Evolutionary conservation across 768 basidiomycete genomes (phyloP).

Genomic region (Mycena polygramma): DNA sequence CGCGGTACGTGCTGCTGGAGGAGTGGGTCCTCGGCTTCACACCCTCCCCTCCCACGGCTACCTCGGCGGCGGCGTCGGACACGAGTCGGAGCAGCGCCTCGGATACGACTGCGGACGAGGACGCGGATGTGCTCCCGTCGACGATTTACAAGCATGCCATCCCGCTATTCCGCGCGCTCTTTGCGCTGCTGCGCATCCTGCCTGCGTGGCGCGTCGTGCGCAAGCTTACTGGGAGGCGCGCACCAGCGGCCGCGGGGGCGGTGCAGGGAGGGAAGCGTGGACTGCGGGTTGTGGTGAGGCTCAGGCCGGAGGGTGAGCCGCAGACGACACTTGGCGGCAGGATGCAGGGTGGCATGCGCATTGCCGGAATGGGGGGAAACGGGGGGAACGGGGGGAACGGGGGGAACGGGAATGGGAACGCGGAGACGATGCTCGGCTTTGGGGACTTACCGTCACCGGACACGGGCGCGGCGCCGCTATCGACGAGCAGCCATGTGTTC

Average conservation of each 20-base stretch:
- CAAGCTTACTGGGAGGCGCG: constrained; percentile 65
- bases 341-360: no score
- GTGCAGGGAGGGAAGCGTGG: background rate
- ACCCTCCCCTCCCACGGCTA: constrained; percentile 40
- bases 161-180: constrained; percentile 83
- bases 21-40: constrained; percentile 70
- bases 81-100: background rate
- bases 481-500: constrained; percentile 71
- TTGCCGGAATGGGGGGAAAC: background rate
- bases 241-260: no score
- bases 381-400: background rate
- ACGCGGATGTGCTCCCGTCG: constrained; percentile 69
- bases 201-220: constrained; percentile 82
- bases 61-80: constrained; percentile 28
- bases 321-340: no score
- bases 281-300: constrained; percentile 43
- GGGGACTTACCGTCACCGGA: constrained; percentile 56
- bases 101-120: background rate
- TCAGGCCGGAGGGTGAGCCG: constrained; percentile 34
- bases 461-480: constrained; percentile 51
- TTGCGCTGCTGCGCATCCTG: constrained; percentile 77
- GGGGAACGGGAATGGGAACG: constrained; percentile 11
- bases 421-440: constrained; percentile 50
- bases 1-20: constrained; percentile 79
- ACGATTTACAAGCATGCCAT: constrained; percentile 91